Conservation (phyloP, 495 filamentous ascomycete species). For the Aspergillus steynii region DNA sequence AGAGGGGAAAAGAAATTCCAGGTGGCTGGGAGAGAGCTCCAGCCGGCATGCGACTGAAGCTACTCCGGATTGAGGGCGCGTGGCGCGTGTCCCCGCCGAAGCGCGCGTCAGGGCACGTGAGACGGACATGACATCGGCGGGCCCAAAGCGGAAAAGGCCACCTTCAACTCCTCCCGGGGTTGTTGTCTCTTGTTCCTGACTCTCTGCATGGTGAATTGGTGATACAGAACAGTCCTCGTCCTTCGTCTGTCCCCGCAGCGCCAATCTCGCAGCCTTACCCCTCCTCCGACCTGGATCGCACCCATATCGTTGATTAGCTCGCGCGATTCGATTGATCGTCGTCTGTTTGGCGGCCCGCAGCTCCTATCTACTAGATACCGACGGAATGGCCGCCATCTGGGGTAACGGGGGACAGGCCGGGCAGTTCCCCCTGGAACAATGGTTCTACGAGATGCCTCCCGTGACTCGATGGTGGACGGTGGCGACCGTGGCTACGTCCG, state of each 20-base stretch:
- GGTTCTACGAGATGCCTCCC: conserved; percentile 97
- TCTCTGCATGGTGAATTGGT: neutral
- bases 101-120: conserved; percentile 19
- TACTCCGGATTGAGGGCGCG: conserved; percentile 7
- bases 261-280: neutral
- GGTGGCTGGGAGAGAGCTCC: conserved; percentile 8
- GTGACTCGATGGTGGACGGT: conserved; percentile 97
- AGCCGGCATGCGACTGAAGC: neutral
- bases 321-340: neutral
- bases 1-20: conserved; percentile 3
- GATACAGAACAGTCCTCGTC: neutral
- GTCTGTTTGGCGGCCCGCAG: conserved; percentile 1
- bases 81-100: conserved; percentile 11
- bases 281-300: neutral
- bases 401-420: conserved; percentile 56
- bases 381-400: conserved; percentile 46
- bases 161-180: conserved; percentile 11
- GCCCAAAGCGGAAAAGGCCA: conserved; percentile 23
- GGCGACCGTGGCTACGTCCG: conserved; percentile 83
- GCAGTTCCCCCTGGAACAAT: conserved; percentile 86
- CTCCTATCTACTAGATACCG: conserved; percentile 11
- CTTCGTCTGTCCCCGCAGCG: neutral
- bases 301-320: neutral
- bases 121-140: conserved; percentile 10
- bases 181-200: neutral